phyloP scores from a whole-genome alignment of 176 grass and related monocot genomes.

The Secale cereale region DNA sequence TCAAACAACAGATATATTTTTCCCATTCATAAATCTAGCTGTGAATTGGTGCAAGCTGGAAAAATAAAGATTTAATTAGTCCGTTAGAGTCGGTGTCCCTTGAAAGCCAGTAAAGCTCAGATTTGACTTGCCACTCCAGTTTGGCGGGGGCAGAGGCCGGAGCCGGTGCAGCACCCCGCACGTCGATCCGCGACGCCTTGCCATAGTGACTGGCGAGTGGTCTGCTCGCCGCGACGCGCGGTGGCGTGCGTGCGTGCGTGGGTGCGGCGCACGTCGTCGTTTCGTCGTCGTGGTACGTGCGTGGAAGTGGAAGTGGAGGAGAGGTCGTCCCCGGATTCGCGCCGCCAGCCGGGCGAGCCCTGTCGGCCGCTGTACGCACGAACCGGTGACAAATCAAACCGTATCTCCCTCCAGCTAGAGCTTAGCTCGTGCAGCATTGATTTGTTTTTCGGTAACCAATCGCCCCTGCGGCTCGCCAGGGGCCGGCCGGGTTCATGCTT shows the following conservation, averaged over 20 bases:
- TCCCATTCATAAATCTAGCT: background rate
- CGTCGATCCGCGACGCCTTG: background rate
- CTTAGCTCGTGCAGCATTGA: background rate
- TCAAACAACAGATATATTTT: background rate
- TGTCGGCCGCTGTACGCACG: background rate
- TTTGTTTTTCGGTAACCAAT: background rate
- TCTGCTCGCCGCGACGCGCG: no score
- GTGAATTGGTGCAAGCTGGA: background rate
- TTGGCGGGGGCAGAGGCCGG: background rate
- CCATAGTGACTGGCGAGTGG: no score
- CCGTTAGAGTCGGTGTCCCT: background rate
- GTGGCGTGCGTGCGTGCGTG: no score
- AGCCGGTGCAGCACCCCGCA: background rate
- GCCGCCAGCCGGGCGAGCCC: background rate
- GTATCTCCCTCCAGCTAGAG: background rate
- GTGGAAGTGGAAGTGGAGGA: background rate
- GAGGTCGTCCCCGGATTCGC: background rate
- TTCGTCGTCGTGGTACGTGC: background rate
- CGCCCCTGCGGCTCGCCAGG: background rate
- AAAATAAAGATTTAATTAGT: background rate
- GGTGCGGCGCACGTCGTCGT: slow-evolving; percentile 7
- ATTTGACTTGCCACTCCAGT: background rate
- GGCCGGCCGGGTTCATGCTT: background rate
- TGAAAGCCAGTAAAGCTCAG: background rate
- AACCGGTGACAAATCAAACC: background rate